Base-by-base conservation (phyloP, 371 early-diverging fungal genomes). In the Circinella umbellata region DNA sequence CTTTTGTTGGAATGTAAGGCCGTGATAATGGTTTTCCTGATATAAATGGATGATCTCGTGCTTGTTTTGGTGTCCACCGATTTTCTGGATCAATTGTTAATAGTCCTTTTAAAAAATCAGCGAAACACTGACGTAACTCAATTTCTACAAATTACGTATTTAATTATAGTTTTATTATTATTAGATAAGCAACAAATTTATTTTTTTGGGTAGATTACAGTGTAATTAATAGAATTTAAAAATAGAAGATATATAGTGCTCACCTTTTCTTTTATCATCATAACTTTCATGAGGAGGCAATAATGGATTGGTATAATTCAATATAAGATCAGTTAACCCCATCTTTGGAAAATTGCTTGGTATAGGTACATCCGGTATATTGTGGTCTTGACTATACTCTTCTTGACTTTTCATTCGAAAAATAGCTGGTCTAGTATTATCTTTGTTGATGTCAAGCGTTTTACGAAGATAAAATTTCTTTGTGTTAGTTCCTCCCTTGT, bases 11-110 rank as follows among this genome's bases (percentile, higher is more conserved):
- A 15, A 48, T 48, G 53, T 53, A 69, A 3, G 69, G 54, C 0
- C 34, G 42, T 5, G 39, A 36, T 35, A 14, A 69, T 4, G 53
- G 55, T 18, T 61, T 35, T 11, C 94, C 94, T 0, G 94, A 94
- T 57, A 98, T 92, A 73, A 98, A 98, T 3, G 97, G 96, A 72
- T 99, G 99, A 66, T 89, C 75, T 49, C 88, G 78, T 11, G 99
- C 99, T 70, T 96, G 93, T 51, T 89, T 88, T 0, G 99, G 97
- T 9, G 94, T 90, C 95, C 94, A 94, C 51, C 99, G 86, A 75
- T 90, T 89, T 54, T 89, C 78, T 0, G 98, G 97, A 73, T 97
- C 95, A 17, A 97, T 72, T 36, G 91, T 86, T 61, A 98, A 78
- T 20, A 95, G 77, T 11, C 94, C 93, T 49, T 86, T 80, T n/a